Evolutionary conservation across 2,329 filamentous ascomycete species (phyloP), one percentile per base, ranked within the genome.

Genomic region (Phaeophleospora eucalypticola): DNA sequence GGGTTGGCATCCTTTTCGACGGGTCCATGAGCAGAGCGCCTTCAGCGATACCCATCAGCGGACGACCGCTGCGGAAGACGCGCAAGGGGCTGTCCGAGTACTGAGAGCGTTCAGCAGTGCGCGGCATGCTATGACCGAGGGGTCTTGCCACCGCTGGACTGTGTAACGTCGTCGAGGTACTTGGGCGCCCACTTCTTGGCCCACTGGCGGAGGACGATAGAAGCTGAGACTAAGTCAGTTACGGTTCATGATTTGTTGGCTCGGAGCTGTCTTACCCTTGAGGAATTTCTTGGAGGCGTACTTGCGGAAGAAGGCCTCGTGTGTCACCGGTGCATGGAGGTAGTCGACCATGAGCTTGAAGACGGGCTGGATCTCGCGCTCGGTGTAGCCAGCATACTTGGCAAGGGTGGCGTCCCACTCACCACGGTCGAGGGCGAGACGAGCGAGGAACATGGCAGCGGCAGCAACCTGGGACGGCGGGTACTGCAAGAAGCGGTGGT

Each of bases 281-380:
- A 97, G 75, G 73, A 97, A 98, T 73, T 95, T 96, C 78, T 97
- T 98, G 81, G 89, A 95, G 46, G 93, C 93, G 68, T 98, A 98
- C 72, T 98, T 98, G 81, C 95, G 95, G 79, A 96, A 97, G 78
- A 98, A 96, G 32, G 93, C 94, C 68, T 97, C 91, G 65, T 98
- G 93, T 36, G 84, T 81, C 44, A 96, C 87, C 19, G 91, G 93
- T 10, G 87, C 83, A 49, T 87, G 86, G 33, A 98, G 84, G 67
- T 98, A 98, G 69, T 98, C 90, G 52, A 98, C 83, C 90, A 98
- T 96, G 51, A 97, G 79, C 61, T 86, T 80, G 64, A 95, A 88
- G 34, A 97, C 87, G 9, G 91, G 91, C 67, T 91, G 81, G 58
- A 98, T 89, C 70, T 98, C 88, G 38, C 91, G 83, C 68, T 97